phyloP scores from a whole-genome alignment of 495 filamentous ascomycete species.

The Aspergillus steynii region DNA sequence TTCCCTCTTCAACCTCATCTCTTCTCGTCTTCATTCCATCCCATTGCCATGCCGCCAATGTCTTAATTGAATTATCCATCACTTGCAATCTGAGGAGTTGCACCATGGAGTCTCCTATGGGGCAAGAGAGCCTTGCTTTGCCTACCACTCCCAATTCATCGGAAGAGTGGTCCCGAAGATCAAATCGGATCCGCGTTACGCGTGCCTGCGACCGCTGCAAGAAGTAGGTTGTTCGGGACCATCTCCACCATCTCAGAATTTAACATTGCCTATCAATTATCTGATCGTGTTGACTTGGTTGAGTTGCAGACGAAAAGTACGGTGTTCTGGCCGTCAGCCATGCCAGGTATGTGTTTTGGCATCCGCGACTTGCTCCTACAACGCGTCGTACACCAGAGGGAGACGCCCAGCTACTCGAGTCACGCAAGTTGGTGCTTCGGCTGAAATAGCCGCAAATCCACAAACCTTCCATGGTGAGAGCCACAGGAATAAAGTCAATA shows the following conservation, averaged over 20 bases:
- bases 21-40: too few relatives aligned
- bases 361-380: slow-evolving; percentile 21
- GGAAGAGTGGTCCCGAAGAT: not conserved
- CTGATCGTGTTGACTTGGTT: not conserved
- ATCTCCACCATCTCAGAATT: too few relatives aligned
- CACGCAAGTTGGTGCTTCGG: not conserved
- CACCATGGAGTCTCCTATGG: not conserved
- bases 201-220: slow-evolving; percentile 24
- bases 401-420: slow-evolving; percentile 1
- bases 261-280: not conserved
- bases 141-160: not conserved
- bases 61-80: too few relatives aligned
- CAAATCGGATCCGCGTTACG: slow-evolving; percentile 6
- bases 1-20: too few relatives aligned
- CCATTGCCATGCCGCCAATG: too few relatives aligned
- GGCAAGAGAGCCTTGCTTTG: not conserved
- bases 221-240: slow-evolving; percentile 5
- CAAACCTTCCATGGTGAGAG: not conserved
- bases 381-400: slow-evolving; percentile 23
- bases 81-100: too few relatives aligned
- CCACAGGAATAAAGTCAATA: not conserved
- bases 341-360: slow-evolving; percentile 24
- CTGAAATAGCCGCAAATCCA: not conserved
- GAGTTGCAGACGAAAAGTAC: slow-evolving; percentile 24
- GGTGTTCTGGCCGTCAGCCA: slow-evolving; percentile 27